Evolutionary conservation across 2,329 filamentous ascomycete genomes (phyloP).

Genomic region (Xylaria arbuscula): DNA sequence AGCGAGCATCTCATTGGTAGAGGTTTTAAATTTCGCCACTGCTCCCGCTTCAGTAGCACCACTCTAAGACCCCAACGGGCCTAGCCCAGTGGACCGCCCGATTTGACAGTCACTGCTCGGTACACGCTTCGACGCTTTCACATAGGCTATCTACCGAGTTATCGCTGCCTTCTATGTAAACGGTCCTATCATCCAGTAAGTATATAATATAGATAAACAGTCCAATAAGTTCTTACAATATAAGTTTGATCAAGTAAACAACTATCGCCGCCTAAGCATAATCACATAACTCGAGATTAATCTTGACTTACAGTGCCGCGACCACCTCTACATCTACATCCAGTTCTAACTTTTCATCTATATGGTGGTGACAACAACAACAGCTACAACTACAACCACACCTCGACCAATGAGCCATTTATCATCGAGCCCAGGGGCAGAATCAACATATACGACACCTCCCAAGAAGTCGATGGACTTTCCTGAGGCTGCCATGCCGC

Average conservation of each 20-base stretch:
- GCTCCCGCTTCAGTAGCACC: neutral
- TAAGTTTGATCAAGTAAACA: neutral
- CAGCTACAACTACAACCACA: conserved; percentile 35
- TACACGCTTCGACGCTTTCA: neutral
- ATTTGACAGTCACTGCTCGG: neutral
- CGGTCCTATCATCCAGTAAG: neutral
- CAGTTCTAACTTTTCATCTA: conserved; percentile 18
- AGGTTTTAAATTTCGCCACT: neutral
- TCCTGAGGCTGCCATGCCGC: conserved; percentile 34
- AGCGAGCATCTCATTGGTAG: conserved; percentile 37
- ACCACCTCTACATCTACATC: neutral
- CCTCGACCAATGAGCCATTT: conserved; percentile 38
- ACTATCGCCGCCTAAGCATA: neutral
- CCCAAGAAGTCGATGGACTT: conserved; percentile 30
- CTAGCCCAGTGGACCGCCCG: neutral
- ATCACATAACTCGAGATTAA: neutral
- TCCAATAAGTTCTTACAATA: neutral
- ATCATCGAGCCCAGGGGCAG: conserved; percentile 28
- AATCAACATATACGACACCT: conserved; percentile 23
- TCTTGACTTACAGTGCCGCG: neutral
- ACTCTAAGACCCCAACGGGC: neutral
- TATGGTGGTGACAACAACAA: conserved; percentile 38
- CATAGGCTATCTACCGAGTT: too few relatives aligned
- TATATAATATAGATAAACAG: conserved; percentile 9
- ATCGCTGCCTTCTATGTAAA: too few relatives aligned